Conservation (phyloP, 73 alveolate genomes). For the Paramecium octaurelia region DNA sequence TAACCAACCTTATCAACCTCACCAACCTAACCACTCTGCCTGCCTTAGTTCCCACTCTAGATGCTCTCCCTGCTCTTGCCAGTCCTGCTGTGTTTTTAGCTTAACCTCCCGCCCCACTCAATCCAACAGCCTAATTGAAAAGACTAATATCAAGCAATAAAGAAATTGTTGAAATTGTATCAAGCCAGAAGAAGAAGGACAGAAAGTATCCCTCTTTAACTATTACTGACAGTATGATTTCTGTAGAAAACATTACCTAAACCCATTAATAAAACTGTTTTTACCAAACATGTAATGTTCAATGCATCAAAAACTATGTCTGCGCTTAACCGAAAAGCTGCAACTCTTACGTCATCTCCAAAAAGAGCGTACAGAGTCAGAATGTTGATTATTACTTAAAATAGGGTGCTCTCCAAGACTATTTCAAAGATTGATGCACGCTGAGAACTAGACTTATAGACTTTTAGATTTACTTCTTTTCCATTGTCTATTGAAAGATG, state of each 20-base stretch:
- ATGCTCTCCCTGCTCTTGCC: conserved; percentile 45
- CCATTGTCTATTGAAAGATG: not conserved
- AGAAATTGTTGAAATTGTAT: conserved; percentile 72
- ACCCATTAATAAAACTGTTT: conserved; percentile 40
- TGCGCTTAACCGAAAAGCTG: conserved; percentile 61
- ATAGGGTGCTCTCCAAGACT: conserved; percentile 24
- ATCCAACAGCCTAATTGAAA: conserved; percentile 61
- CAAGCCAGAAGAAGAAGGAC: conserved; percentile 80
- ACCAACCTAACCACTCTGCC: conserved; percentile 81
- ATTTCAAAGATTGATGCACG: not conserved
- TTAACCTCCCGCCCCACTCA: conserved; percentile 60
- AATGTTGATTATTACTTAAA: conserved; percentile 64
- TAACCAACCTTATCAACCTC: conserved; percentile 79
- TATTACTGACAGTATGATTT: conserved; percentile 68
- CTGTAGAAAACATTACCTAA: conserved; percentile 59
- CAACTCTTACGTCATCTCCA: conserved; percentile 83
- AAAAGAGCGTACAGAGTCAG: conserved; percentile 84
- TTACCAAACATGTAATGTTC: conserved; percentile 56
- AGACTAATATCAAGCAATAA: conserved; percentile 68
- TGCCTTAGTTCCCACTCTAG: conserved; percentile 59
- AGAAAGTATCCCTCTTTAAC: conserved; percentile 62
- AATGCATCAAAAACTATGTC: conserved; percentile 68
- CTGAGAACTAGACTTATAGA: not conserved
- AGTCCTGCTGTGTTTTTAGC: not conserved
- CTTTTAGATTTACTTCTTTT: not conserved